Percentiles rank a stretch among this genome's conserved stretches.
Conservation (phyloP, 2,329 filamentous ascomycete genomes). For the Nemania bipapillata region DNA sequence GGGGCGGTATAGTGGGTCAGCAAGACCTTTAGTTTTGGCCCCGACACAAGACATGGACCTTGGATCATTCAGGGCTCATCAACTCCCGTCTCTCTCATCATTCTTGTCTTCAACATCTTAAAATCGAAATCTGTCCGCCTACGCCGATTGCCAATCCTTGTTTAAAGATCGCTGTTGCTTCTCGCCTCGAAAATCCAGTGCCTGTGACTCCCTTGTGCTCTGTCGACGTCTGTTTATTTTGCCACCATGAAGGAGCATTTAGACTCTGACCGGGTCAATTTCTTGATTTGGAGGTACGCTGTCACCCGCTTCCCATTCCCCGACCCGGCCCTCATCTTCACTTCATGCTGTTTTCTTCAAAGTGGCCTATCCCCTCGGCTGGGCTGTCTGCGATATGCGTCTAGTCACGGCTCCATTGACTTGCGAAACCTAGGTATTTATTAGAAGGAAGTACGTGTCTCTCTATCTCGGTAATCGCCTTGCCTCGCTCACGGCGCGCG, state of each 20-base stretch:
- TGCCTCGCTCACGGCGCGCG: constrained; percentile 13
- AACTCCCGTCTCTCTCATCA: constrained; percentile 46
- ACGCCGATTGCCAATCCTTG: constrained; percentile 25
- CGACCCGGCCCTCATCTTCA: constrained; percentile 34
- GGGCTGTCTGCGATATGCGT: constrained; percentile 25
- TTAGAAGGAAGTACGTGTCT: constrained; percentile 69
- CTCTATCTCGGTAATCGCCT: not conserved
- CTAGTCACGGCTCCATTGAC: constrained; percentile 42
- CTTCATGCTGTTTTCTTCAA: constrained; percentile 31
- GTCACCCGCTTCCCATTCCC: constrained; percentile 42
- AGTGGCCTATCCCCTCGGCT: constrained; percentile 22
- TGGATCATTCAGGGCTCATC: constrained; percentile 46
- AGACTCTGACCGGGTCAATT: constrained; percentile 75
- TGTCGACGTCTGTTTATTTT: constrained; percentile 24
- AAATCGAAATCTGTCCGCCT: constrained; percentile 32
- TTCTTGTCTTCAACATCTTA: constrained; percentile 47
- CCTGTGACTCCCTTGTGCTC: constrained; percentile 16
- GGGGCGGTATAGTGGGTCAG: constrained; percentile 36
- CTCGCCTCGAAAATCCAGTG: constrained; percentile 2
- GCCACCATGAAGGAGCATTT: constrained; percentile 69
- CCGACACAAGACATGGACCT: constrained; percentile 45
- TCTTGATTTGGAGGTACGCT: constrained; percentile 76
- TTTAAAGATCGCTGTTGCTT: constrained; percentile 19
- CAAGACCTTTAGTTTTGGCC: constrained; percentile 45
- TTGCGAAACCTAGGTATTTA: constrained; percentile 61